phyloP scores from a whole-genome alignment of 148 eudicot genomes.

The Oxyria digyna region DNA sequence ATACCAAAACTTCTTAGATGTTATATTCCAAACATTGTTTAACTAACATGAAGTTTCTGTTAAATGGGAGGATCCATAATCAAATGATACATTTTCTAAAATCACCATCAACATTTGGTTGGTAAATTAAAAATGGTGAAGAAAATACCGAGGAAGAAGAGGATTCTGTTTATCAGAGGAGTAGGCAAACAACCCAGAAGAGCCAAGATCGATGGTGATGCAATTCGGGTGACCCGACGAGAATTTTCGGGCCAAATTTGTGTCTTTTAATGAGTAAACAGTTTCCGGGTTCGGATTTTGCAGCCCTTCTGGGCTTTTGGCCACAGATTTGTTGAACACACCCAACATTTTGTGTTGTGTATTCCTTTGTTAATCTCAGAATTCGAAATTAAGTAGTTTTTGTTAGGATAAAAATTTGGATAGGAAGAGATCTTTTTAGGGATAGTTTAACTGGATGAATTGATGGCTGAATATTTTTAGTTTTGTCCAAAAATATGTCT shows the following conservation, averaged over 20 bases:
- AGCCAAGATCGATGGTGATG: conserved; percentile 51
- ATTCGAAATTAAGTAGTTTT: background rate
- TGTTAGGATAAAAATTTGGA: background rate
- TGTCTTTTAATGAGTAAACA: conserved; percentile 53
- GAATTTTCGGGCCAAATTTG: conserved; percentile 43
- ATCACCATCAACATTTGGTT: too few relatives aligned
- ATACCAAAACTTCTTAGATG: too few relatives aligned
- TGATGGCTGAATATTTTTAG: background rate
- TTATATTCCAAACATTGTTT: too few relatives aligned
- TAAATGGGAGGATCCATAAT: too few relatives aligned
- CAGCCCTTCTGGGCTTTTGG: conserved; percentile 53
- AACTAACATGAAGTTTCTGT: too few relatives aligned
- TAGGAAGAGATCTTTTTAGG: background rate
- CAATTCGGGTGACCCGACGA: conserved; percentile 37
- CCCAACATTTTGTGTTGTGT: conserved; percentile 44
- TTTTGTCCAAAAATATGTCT: background rate
- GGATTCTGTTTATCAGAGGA: conserved; percentile 54
- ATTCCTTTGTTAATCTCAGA: background rate
- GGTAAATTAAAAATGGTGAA: too few relatives aligned
- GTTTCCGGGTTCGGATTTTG: conserved; percentile 33
- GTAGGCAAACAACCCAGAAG: conserved; percentile 54
- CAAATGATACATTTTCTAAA: too few relatives aligned
- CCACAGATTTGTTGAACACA: conserved; percentile 68
- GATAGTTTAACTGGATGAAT: background rate
- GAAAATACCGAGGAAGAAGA: conserved; percentile 57